A percentile compares a stretch with the other conserved stretches of the same genome.
These are phyloP conservation scores for Aegilops tauschii DNA, from an alignment of 176 grass and related monocot genomes.

Conservation along the genomic window DNA sequence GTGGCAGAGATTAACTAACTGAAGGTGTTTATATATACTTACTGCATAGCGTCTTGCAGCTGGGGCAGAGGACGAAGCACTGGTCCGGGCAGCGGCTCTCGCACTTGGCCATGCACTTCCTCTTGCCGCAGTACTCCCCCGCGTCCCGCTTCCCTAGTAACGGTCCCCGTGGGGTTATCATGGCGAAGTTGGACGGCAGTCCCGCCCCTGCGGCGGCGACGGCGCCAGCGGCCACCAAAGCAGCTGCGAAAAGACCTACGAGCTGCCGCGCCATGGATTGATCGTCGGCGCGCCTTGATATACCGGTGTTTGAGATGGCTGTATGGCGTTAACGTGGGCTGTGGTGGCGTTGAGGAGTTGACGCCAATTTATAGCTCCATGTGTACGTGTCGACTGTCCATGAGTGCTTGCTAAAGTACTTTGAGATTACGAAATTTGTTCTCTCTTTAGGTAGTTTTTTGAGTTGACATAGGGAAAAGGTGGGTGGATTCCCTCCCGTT, in stretches of 20 bases:
- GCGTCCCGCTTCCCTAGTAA: neutral
- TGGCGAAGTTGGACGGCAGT: neutral
- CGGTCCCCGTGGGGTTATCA: neutral
- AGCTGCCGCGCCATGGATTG: neutral
- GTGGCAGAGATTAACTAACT: too few relatives aligned
- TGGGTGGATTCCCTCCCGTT: neutral
- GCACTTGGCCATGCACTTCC: constrained; percentile 28
- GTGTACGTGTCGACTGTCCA: neutral
- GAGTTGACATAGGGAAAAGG: neutral
- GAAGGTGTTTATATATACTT: neutral
- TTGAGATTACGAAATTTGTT: neutral
- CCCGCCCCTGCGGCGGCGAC: neutral
- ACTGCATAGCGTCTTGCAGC: constrained; percentile 57
- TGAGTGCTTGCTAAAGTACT: neutral
- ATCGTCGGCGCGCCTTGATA: neutral
- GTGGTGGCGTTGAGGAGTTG: neutral
- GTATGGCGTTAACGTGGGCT: neutral
- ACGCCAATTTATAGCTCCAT: neutral
- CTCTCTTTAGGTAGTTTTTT: neutral
- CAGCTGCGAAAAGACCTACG: neutral
- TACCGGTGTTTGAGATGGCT: neutral
- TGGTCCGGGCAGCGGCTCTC: constrained; percentile 38
- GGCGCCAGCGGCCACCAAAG: neutral
- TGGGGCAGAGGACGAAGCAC: constrained; percentile 57
- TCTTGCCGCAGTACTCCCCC: neutral